A percentile compares a stretch with the other conserved stretches of the same genome.
phyloP scores from a whole-genome alignment of 73 alveolate species.

The Effrenium voratum region DNA sequence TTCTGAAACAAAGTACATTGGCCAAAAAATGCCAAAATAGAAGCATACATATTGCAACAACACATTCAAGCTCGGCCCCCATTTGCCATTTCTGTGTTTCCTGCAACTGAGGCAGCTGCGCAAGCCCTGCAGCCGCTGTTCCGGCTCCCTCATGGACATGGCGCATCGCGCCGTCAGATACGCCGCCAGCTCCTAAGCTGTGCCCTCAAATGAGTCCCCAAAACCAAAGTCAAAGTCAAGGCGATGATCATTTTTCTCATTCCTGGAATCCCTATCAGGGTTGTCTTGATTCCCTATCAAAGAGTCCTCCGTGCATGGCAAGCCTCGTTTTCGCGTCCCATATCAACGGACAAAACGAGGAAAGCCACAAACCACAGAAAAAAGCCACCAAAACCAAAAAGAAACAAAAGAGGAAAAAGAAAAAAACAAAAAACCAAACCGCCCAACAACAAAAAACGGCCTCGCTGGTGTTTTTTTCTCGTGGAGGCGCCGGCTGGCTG shows the following conservation, averaged over 20 bases:
- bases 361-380: neutral
- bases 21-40: neutral
- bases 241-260: too few species aligned
- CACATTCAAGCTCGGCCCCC: neutral
- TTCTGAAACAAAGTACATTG: neutral
- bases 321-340: neutral
- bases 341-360: neutral
- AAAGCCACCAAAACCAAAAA: neutral
- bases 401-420: neutral
- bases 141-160: conserved; percentile 60
- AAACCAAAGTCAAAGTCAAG: neutral
- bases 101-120: conserved; percentile 1
- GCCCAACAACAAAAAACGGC: neutral
- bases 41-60: neutral
- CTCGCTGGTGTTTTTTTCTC: neutral
- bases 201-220: neutral
- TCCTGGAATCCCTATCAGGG: neutral
- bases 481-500: conserved; percentile 67
- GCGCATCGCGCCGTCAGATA: conserved; percentile 79
- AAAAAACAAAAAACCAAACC: neutral
- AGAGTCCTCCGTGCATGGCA: neutral
- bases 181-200: conserved; percentile 82
- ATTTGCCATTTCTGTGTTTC: too few species aligned
- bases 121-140: conserved; percentile 63
- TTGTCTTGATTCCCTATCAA: neutral